A percentile compares a stretch with the other conserved stretches of the same genome.
Conservation (phyloP, 352 stramenopile species). For the Peronospora belbahrii region DNA sequence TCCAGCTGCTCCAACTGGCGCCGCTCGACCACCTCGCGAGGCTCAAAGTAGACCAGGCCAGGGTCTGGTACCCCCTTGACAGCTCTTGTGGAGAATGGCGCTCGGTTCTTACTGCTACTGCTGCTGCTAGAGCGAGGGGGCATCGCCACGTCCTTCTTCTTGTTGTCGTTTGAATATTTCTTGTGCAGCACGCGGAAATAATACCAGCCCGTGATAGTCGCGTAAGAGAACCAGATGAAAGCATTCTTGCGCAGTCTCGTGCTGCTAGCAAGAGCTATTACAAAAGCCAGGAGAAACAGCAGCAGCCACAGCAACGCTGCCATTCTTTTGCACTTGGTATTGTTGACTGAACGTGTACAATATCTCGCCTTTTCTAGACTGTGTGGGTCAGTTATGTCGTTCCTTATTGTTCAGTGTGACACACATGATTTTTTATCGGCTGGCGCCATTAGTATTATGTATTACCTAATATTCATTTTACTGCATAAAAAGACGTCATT, state of each 20-base stretch:
- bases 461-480: too few species aligned
- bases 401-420: too few species aligned
- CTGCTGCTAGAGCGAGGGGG: conserved; percentile 1
- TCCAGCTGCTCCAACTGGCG: conserved; percentile 26
- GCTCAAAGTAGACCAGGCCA: conserved; percentile 47
- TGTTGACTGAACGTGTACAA: neutral
- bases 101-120: neutral
- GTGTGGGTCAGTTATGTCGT: too few species aligned
- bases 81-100: neutral
- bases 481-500: too few species aligned
- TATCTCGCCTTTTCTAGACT: neutral
- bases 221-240: conserved; percentile 70
- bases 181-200: conserved; percentile 78
- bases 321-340: conserved; percentile 15
- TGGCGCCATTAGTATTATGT: too few species aligned
- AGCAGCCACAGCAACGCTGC: conserved; percentile 30
- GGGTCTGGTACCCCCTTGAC: conserved; percentile 5
- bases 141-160: conserved; percentile 5
- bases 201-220: conserved; percentile 78
- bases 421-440: too few species aligned
- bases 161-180: conserved; percentile 24
- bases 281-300: conserved; percentile 31
- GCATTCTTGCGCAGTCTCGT: conserved; percentile 45
- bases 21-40: conserved; percentile 27
- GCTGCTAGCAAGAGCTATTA: conserved; percentile 37